Conservation (phyloP, 2,329 filamentous ascomycete species). For the Exophiala alcalophila region DNA sequence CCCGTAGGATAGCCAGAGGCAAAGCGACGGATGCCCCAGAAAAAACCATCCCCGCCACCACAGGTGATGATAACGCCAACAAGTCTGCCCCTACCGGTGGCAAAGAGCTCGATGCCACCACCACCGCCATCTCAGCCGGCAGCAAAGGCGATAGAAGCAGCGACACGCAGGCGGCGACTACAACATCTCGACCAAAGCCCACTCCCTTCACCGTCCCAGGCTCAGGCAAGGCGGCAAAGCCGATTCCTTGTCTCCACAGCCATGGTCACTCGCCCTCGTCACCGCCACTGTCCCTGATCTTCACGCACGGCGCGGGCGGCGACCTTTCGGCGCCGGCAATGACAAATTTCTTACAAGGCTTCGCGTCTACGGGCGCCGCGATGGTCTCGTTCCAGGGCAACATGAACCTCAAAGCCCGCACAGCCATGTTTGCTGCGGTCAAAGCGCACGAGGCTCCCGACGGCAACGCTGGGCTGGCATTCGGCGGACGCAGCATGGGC, state of each 20-base stretch:
- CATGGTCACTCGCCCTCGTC: background rate
- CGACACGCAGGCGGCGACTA: no score
- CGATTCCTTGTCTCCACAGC: slow-evolving; percentile 9
- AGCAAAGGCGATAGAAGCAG: no score
- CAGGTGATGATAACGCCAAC: no score
- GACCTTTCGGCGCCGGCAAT: slow-evolving; percentile 24
- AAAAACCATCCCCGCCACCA: no score
- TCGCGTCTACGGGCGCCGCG: slow-evolving; percentile 9
- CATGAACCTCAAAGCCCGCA: slow-evolving; percentile 26
- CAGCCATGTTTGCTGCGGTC: slow-evolving; percentile 19
- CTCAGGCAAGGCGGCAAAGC: background rate
- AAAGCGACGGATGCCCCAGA: no score
- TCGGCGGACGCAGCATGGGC: slow-evolving; percentile 29
- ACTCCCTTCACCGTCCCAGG: background rate
- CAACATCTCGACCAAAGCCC: no score
- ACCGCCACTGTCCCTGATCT: slow-evolving; percentile 17
- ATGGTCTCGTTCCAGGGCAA: slow-evolving; percentile 26
- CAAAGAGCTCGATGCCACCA: no score
- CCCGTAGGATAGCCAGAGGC: no score
- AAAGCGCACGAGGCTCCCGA: slow-evolving; percentile 8
- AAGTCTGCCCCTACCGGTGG: no score
- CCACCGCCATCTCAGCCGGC: no score
- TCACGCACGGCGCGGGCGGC: slow-evolving; percentile 30
- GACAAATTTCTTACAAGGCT: slow-evolving; percentile 24
- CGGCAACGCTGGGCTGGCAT: slow-evolving; percentile 2